Conservation (phyloP, 2,329 filamentous ascomycete species). For the Fusarium denticulatum region DNA sequence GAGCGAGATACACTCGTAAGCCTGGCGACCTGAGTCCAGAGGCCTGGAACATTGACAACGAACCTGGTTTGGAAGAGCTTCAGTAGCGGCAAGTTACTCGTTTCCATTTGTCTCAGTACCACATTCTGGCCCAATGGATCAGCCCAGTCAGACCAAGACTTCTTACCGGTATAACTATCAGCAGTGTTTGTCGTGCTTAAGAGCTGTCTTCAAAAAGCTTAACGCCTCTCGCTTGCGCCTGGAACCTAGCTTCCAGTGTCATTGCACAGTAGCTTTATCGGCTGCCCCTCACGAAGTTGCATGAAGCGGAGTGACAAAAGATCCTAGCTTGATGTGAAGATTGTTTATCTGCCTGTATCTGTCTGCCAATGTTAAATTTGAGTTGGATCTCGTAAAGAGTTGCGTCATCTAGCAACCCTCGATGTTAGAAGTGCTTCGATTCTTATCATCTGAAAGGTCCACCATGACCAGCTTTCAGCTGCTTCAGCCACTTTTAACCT, state of each 20-base stretch:
- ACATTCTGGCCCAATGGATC: background rate
- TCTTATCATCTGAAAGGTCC: background rate
- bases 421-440: background rate
- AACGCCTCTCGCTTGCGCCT: background rate
- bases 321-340: accelerated
- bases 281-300: background rate
- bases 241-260: background rate
- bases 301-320: accelerated
- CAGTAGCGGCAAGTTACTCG: background rate
- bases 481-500: background rate
- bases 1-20: background rate
- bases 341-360: accelerated
- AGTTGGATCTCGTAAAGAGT: too few species aligned
- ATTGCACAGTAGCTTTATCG: background rate
- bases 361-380: accelerated
- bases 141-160: accelerated
- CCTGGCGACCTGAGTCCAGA: background rate
- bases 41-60: background rate
- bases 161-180: background rate
- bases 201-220: background rate
- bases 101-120: background rate
- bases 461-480: background rate
- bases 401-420: background rate
- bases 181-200: background rate
- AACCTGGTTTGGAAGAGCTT: background rate